Evolutionary conservation across 2,329 filamentous ascomycete genomes (phyloP), one percentile per base, ranked within the genome.

Genomic region (Ceratocystis smalleyi): DNA sequence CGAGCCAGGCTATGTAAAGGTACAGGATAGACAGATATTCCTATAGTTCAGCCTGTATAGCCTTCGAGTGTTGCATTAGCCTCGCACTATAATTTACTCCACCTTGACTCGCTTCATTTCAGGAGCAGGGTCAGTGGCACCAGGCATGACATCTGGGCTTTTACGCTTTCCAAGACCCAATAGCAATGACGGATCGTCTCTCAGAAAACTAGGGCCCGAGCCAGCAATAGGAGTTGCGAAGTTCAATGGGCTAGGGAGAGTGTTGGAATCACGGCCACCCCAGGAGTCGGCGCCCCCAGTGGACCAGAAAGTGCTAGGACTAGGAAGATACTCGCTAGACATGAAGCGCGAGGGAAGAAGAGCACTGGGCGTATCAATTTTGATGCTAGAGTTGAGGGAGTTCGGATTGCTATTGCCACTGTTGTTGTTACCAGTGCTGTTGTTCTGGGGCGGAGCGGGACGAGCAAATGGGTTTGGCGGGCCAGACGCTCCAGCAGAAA

Each of bases 401-500:
- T 54, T 54, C 2, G 49, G 1, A 15, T 54, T 35, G 40, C 47
- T 77, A 69, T 81, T 83, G 64, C 83, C 27, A 66, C 71, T 64
- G 27, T 45, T 47, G 22, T 49, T 47, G 27, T 57, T 63, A 10
- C 60, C 54, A 12, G 63, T 59, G 12, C 32, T 32, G 40, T 47
- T 77, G 69, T 81, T 83, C 65, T 83, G 79, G 32, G 91, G 89
- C 3, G 88, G 90, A 30, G 86, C 82, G 0, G 92, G 94, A 51
- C 92, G 82, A 6, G 94, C 94, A 73, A 97, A 99, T 0, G 94
- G 94, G 73, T 99, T 99, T 1, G 91, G 91, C 15, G 94, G 94
- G 0, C 94, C 94, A 45, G 86, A 87, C 7, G 94, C 92, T 49
- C 94, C 94, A 0, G 94, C 94, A 59, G 91, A 96, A 64, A 96